Percentiles rank a stretch among this genome's conserved stretches.
phyloP scores from a whole-genome alignment of 164 flowering plant genomes.

The Paratinospora sagittata region DNA sequence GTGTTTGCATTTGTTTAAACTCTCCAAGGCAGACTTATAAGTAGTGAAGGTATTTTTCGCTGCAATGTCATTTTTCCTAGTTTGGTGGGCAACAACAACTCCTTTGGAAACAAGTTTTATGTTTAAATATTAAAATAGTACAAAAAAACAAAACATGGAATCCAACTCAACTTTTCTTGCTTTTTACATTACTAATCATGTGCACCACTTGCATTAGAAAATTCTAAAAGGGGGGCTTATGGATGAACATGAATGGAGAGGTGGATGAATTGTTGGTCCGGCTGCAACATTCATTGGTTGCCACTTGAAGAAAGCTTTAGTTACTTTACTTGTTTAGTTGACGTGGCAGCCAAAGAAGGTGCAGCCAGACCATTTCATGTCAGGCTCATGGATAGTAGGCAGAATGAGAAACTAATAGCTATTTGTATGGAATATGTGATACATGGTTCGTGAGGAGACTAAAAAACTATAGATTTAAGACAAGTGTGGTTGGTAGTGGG shows the following conservation, averaged over 20 bases:
- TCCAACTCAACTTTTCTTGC: background rate
- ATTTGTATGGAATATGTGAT: background rate
- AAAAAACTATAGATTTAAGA: background rate
- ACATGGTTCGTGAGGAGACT: background rate
- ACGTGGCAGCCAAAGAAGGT: background rate
- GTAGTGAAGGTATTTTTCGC: background rate
- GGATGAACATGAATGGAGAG: background rate
- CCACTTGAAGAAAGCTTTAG: background rate
- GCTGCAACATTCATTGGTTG: background rate
- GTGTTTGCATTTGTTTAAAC: too few species aligned
- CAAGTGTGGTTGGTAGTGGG: background rate
- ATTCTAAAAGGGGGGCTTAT: background rate
- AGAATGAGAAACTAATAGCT: background rate
- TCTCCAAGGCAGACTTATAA: background rate
- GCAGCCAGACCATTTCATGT: too few species aligned
- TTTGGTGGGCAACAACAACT: conserved; percentile 1
- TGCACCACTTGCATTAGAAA: background rate
- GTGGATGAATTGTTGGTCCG: too few species aligned
- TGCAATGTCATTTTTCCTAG: background rate
- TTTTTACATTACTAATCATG: background rate
- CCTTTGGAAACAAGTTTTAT: background rate
- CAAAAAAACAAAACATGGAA: background rate
- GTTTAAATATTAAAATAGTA: background rate
- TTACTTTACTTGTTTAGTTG: background rate
- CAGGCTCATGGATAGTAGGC: too few species aligned